Evolutionary conservation across 108 stramenopile species (phyloP).

Genomic region (Cyclotella baltica): DNA sequence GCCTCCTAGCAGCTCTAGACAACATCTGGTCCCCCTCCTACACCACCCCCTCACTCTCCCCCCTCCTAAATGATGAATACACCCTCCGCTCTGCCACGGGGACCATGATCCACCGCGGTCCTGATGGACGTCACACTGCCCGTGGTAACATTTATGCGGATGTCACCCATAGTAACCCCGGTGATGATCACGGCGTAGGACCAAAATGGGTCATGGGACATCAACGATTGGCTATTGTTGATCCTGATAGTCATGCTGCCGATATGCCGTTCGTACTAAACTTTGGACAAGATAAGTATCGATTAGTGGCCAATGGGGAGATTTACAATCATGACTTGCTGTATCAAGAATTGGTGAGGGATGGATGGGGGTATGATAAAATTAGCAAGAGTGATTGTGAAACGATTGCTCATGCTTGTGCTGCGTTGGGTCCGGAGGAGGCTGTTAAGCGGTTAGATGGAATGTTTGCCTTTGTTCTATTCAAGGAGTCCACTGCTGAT

Average conservation of each 20-base stretch:
- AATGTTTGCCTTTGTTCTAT: constrained; percentile 84
- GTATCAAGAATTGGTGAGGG: constrained; percentile 50
- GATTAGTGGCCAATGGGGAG: constrained; percentile 79
- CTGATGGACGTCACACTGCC: constrained; percentile 11
- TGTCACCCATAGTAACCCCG: not conserved
- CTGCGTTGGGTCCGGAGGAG: constrained; percentile 58
- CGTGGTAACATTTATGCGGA: not conserved
- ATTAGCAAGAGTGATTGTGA: constrained; percentile 73
- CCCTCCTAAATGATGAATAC: constrained; percentile 13
- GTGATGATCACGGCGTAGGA: constrained; percentile 11
- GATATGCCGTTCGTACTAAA: constrained; percentile 74
- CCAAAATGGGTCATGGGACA: constrained; percentile 57
- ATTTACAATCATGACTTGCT: constrained; percentile 77
- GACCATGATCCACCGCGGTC: constrained; percentile 24
- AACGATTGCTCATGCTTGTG: constrained; percentile 76
- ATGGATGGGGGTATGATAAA: constrained; percentile 59
- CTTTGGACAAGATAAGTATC: constrained; percentile 47
- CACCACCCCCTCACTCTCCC: not conserved
- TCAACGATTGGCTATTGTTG: constrained; percentile 77
- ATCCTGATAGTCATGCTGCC: constrained; percentile 61
- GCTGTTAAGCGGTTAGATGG: constrained; percentile 68
- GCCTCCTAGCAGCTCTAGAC: constrained; percentile 18
- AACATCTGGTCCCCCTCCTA: constrained; percentile 17
- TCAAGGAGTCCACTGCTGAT: constrained; percentile 58
- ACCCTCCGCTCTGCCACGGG: not conserved